A percentile compares a stretch with the other conserved stretches of the same genome.
These are phyloP conservation scores for Sanghuangporus baumii DNA, from an alignment of 1,284 basidiomycete genomes.

Conservation along the genomic window DNA sequence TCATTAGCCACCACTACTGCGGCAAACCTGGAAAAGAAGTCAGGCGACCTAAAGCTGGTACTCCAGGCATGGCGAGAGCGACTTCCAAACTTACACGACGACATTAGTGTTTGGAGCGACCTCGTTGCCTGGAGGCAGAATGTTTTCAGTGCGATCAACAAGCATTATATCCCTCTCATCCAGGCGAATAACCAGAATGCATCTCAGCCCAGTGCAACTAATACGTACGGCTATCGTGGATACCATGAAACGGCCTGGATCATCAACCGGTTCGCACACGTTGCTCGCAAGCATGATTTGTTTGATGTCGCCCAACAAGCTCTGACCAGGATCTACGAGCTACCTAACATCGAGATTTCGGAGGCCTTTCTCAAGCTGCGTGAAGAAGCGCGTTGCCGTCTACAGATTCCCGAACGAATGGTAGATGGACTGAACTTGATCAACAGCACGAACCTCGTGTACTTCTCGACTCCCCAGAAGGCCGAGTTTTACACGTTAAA, in stretches of 20 bases:
- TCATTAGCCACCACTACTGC: conserved; percentile 85
- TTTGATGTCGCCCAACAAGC: conserved; percentile 95
- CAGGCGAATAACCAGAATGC: conserved; percentile 43
- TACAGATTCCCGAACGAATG: conserved; percentile 92
- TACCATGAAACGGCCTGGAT: conserved; percentile 99
- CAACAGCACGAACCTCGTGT: conserved; percentile 99
- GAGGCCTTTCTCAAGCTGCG: conserved; percentile 99
- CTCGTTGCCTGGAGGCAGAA: conserved; percentile 97
- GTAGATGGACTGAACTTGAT: conserved; percentile 95
- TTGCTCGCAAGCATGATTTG: conserved; percentile 95
- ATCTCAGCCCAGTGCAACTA: conserved; percentile 52
- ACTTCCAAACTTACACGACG: conserved; percentile 93
- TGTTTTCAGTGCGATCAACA: conserved; percentile 77
- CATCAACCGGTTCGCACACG: conserved; percentile 99
- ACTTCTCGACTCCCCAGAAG: conserved; percentile 93
- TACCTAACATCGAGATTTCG: conserved; percentile 99
- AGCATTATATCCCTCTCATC: conserved; percentile 92
- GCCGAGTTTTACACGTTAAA: conserved; percentile 99
- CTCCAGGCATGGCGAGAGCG: conserved; percentile 97
- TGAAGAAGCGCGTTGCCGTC: conserved; percentile 99
- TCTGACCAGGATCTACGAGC: conserved; percentile 95
- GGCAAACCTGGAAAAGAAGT: conserved; percentile 91
- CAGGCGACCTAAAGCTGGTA: conserved; percentile 92
- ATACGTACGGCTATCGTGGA: conserved; percentile 95
- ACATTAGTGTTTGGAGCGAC: conserved; percentile 99